phyloP scores from a whole-genome alignment of 1,139 yeast species.

The Pichia sp. region DNA sequence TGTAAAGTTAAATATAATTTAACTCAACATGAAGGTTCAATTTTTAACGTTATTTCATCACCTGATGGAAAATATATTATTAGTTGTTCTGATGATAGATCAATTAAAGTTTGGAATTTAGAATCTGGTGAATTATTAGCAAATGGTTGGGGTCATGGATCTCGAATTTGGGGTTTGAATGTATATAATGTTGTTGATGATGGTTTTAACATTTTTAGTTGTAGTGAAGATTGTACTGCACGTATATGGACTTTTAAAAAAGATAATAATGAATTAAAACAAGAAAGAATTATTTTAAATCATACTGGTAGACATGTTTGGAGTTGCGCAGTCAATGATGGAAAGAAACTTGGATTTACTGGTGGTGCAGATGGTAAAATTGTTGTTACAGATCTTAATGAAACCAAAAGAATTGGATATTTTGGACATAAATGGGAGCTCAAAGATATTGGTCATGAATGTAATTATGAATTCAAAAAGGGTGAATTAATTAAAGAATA shows the following conservation, averaged over 20 bases:
- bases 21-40: conserved; percentile 81
- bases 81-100: conserved; percentile 91
- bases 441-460: conserved; percentile 30
- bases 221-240: conserved; percentile 88
- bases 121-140: conserved; percentile 51
- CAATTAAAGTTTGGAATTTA: conserved; percentile 70
- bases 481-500: conserved; percentile 62
- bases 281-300: conserved; percentile 47
- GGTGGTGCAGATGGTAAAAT: conserved; percentile 91
- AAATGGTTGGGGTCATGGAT: conserved; percentile 94
- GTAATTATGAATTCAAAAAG: conserved; percentile 31
- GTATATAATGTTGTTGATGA: conserved; percentile 35
- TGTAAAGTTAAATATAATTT: conserved; percentile 47
- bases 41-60: conserved; percentile 72
- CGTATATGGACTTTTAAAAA: conserved; percentile 58
- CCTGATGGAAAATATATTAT: conserved; percentile 48
- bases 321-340: conserved; percentile 61
- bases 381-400: conserved; percentile 49
- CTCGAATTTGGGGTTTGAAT: conserved; percentile 81
- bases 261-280: conserved; percentile 32
- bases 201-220: conserved; percentile 46
- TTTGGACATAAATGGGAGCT: conserved; percentile 30
- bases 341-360: conserved; percentile 49
- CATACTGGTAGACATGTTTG: conserved; percentile 86
- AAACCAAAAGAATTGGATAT: conserved; percentile 22